Percentiles rank a stretch among this genome's conserved stretches.
phyloP scores from a whole-genome alignment of 768 basidiomycete genomes.

The Suillus variegatus region DNA sequence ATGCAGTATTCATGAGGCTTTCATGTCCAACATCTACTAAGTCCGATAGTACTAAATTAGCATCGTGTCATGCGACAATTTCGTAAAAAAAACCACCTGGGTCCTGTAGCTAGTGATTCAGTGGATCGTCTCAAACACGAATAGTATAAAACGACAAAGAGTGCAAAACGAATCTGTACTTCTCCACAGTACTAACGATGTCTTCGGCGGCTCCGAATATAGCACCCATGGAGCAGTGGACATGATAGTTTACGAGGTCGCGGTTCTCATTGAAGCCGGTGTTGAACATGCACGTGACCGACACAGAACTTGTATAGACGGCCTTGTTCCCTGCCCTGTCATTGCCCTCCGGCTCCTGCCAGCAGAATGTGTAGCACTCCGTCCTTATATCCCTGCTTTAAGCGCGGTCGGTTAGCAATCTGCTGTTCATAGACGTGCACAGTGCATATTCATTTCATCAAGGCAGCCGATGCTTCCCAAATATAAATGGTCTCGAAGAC shows the following conservation, averaged over 20 bases:
- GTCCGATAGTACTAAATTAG: background rate
- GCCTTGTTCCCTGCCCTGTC: too few species aligned
- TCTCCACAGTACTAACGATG: background rate
- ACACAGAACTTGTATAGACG: background rate
- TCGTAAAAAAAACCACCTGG: background rate
- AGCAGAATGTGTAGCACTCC: background rate
- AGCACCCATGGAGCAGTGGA: background rate
- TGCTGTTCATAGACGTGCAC: background rate
- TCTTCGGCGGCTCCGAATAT: background rate
- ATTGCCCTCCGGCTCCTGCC: background rate
- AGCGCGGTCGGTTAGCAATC: background rate
- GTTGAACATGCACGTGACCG: background rate
- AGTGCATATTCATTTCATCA: background rate
- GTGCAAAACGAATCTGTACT: background rate
- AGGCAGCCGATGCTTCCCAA: background rate
- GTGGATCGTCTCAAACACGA: background rate
- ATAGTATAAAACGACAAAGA: background rate
- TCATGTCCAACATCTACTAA: background rate
- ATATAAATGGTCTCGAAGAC: background rate
- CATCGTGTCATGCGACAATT: background rate
- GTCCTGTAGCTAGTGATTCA: background rate
- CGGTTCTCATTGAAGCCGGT: too few species aligned
- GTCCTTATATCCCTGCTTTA: background rate
- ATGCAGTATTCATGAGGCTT: background rate
- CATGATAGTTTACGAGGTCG: too few species aligned